Base-by-base conservation (phyloP, 305 asterid species). In the Fraxinus greggii region DNA sequence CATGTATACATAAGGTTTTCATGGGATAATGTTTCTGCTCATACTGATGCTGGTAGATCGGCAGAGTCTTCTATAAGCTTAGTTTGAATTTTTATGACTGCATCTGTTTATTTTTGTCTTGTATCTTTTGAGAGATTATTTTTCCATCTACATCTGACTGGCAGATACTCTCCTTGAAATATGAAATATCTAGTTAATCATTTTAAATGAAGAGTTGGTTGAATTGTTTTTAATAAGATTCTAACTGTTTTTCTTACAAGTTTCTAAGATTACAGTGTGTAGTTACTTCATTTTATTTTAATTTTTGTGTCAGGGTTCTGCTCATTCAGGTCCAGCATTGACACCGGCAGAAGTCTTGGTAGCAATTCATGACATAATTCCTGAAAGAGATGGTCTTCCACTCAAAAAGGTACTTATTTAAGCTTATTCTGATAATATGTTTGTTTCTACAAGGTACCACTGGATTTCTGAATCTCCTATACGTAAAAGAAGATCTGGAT, bases 331-430 rank as follows among this genome's bases (percentile, higher is more conserved):
- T 86, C 99, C 99, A 80, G 98, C 99, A 83, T 86, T 97, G 86
- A 94, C 97, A 32, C 99, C 99, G 59, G 97, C 88, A 19, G 99
- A 97, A 90, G 99, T 97, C 42, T 87, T 97, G 94, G 99, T 94
- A 77, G 98, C 98, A 78, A 93, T 97, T 84, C 99, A 97, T 89
- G 99, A 92, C 83, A 92, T 94, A 79, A 88, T 90, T 87, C 97
- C 98, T 12, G 99, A 96, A 83, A 91, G 86, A 89, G 99, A 93
- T 84, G 89, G 89, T 78, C 88, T 96, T 82, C 97, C 98, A 40
- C 92, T 96, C 38, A 96, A 94, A 89, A 96, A 96, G 99, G 99
- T 94, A 81, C 82, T 86, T 79, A 38, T 35, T 79, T 83, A 75
- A 24, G 45, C 78, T 75, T 67, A 75, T 81, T 10, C 48, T 35